Evolutionary conservation across 768 basidiomycete genomes (phyloP).

Genomic region (Mycena epipterygia): DNA sequence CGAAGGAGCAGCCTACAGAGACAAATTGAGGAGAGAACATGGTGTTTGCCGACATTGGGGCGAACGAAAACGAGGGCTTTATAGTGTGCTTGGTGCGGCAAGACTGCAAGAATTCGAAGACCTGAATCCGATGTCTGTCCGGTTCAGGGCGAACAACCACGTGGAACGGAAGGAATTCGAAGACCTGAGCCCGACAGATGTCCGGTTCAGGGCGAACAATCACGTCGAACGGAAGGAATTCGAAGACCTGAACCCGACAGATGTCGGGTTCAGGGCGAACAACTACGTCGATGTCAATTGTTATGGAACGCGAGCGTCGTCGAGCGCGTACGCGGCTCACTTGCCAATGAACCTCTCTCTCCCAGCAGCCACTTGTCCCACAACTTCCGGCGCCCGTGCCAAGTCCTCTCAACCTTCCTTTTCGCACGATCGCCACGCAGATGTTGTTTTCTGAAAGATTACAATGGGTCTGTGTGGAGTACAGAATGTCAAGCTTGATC

Average conservation of each 20-base stretch:
- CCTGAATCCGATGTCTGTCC: slow-evolving; percentile 13
- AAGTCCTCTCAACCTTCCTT: slow-evolving; percentile 18
- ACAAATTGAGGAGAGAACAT: slow-evolving; percentile 15
- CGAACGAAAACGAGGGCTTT: slow-evolving; percentile 16
- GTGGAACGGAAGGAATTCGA: too few species aligned
- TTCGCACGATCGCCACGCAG: slow-evolving; percentile 11
- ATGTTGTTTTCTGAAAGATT: slow-evolving; percentile 9
- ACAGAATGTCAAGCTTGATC: slow-evolving; percentile 9
- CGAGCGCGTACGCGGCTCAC: slow-evolving; percentile 7
- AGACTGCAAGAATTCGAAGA: slow-evolving; percentile 15
- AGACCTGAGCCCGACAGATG: too few species aligned
- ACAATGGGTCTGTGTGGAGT: not conserved
- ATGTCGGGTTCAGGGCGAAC: too few species aligned
- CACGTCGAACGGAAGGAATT: too few species aligned
- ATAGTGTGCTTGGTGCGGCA: slow-evolving; percentile 18
- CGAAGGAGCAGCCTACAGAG: slow-evolving; percentile 20
- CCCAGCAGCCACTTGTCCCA: slow-evolving; percentile 17
- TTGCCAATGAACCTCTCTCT: slow-evolving; percentile 14
- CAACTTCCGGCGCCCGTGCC: slow-evolving; percentile 10
- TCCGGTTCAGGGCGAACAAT: too few species aligned
- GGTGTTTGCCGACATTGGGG: slow-evolving; percentile 14
- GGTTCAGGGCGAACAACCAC: slow-evolving; percentile 14
- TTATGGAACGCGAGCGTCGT: slow-evolving; percentile 10
- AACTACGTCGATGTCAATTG: slow-evolving; percentile 13
- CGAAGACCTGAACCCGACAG: too few species aligned